phyloP scores from a whole-genome alignment of 495 filamentous ascomycete species.

The Penicillium herquei region DNA sequence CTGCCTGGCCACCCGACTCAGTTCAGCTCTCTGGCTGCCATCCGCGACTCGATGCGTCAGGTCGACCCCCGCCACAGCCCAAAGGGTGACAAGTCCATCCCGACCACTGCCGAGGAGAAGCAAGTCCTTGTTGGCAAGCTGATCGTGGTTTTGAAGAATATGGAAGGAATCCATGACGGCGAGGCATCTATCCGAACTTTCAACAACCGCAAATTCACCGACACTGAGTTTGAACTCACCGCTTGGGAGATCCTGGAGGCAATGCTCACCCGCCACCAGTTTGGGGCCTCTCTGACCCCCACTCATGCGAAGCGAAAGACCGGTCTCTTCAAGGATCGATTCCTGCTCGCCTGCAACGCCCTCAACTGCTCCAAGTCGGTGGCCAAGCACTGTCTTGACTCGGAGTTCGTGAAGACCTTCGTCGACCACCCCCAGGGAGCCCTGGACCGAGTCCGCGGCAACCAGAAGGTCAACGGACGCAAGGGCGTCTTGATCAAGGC shows the following conservation, averaged over 20 bases:
- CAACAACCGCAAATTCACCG: background rate
- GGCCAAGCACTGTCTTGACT: conserved; percentile 36
- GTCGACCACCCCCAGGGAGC: conserved; percentile 33
- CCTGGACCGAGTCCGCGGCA: conserved; percentile 21
- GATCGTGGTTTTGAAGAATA: background rate
- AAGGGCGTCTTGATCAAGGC: background rate
- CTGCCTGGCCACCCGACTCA: too few relatives aligned
- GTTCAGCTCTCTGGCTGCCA: background rate
- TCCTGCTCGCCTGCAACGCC: background rate
- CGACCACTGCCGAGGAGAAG: background rate
- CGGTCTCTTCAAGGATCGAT: background rate
- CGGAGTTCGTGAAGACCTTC: conserved; percentile 24
- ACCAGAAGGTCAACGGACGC: conserved; percentile 24
- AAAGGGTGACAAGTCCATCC: background rate
- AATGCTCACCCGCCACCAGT: background rate
- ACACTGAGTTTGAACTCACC: background rate
- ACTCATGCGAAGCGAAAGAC: background rate
- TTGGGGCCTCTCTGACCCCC: background rate
- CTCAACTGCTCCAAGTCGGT: background rate
- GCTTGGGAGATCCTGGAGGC: background rate
- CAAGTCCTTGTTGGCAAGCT: background rate
- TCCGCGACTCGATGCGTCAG: background rate
- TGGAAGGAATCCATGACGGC: background rate
- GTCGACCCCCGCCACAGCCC: too few relatives aligned
- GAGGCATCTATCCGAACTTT: background rate